phyloP scores from a whole-genome alignment of 768 basidiomycete species.

The Phanerochaete sordida region DNA sequence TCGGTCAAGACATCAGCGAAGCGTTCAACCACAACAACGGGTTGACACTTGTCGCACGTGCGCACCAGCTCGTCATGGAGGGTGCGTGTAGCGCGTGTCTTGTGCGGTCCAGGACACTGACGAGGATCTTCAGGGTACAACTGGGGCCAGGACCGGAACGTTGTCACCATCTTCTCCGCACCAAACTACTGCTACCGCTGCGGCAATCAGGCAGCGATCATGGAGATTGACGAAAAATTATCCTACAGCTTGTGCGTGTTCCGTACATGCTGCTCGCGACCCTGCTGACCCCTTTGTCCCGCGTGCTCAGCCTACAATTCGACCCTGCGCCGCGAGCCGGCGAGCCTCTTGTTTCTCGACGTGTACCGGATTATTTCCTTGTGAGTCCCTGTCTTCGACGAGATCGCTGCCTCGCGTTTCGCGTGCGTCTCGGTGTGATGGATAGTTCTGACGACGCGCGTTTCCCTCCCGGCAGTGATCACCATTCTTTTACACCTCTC shows the following conservation, averaged over 20 bases:
- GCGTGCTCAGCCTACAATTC: constrained; percentile 83
- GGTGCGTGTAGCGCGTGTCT: constrained; percentile 45
- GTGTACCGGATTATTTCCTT: constrained; percentile 93
- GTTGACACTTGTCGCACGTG: constrained; percentile 89
- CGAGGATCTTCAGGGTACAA: constrained; percentile 62
- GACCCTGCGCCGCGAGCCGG: constrained; percentile 99
- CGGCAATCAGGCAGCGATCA: constrained; percentile 99
- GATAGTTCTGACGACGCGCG: not conserved
- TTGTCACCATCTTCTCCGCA: constrained; percentile 99
- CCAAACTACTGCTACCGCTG: constrained; percentile 99
- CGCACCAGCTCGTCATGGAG: constrained; percentile 96
- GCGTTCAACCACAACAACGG: constrained; percentile 99
- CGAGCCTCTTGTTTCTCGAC: constrained; percentile 94
- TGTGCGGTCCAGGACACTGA: constrained; percentile 5
- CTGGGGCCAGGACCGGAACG: constrained; percentile 99
- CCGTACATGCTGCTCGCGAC: constrained; percentile 4
- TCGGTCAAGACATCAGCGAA: constrained; percentile 98
- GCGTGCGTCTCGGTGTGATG: not conserved
- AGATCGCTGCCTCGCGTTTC: not conserved
- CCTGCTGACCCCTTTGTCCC: constrained; percentile 6
- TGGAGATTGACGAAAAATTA: constrained; percentile 99
- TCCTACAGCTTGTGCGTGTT: constrained; percentile 84
- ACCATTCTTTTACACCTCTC: constrained; percentile 8
- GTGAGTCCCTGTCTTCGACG: constrained; percentile 39
- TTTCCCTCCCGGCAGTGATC: constrained; percentile 19